Evolutionary conservation across 1,284 basidiomycete species (phyloP), one percentile per base, ranked within the genome.

Genomic region (Chondrostereum purpureum): DNA sequence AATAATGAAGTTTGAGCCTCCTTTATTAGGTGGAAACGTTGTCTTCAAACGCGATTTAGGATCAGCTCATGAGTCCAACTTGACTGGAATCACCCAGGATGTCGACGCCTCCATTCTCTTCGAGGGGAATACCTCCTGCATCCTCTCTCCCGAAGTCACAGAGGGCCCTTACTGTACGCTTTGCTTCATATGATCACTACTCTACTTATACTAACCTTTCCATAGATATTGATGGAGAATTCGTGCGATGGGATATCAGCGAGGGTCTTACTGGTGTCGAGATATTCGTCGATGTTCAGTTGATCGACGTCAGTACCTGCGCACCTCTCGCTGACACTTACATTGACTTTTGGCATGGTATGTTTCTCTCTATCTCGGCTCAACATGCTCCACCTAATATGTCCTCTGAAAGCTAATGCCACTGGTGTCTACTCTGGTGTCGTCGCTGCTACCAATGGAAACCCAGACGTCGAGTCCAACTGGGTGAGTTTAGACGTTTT

Each of bases 221-320:
- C 22, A 13, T 42, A 51, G 50, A 40, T 19, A 43, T 48, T 17
- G 35, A 42, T 37, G 47, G 51, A 13, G 52, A 54, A 43, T 41
- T 45, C 8, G 36, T 54, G 34, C 51, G 53, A 5, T 50, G 44
- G 41, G 45, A 53, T 37, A 36, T 56, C 22, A 50, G 51, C 14
- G 53, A 54, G 16, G 45, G 31, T 6, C 49, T 46, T 21, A 43
- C 20, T 6, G 53, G 53, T 39, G 27, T 75, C 4, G 65, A 66
- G 23, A 64, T 73, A 53, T 56, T 64, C 39, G 67, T 72, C 57
- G 68, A 73, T 50, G 64, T 72, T 35, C 70, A 70, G 36, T 57
- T 73, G 38, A 72, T 77, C 52, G 72, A 77, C 51, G 66, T 73
- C 27, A 61, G 66, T 42, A 75, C 70, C 0, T 75, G 73, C 56